Conservation (phyloP, 2,329 filamentous ascomycete species). For the Stemphylium beticola region DNA sequence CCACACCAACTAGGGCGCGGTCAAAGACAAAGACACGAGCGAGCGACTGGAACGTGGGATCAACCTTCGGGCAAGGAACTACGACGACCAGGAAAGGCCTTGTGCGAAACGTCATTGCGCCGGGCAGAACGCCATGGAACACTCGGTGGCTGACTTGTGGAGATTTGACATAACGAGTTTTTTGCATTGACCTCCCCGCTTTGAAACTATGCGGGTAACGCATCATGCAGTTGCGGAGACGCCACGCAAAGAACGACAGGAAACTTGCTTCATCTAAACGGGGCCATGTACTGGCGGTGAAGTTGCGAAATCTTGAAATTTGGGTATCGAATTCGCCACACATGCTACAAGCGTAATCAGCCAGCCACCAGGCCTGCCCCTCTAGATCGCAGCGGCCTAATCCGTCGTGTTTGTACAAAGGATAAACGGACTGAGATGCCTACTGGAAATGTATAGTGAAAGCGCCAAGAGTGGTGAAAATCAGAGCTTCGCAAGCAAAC, state of each 20-base stretch:
- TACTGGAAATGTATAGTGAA: constrained; percentile 1
- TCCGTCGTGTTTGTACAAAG: constrained; percentile 25
- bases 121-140: constrained; percentile 1
- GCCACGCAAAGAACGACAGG: constrained; percentile 6
- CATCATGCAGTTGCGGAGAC: constrained; percentile 10
- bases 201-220: constrained; percentile 23
- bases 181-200: constrained; percentile 9
- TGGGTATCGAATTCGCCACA: constrained; percentile 7
- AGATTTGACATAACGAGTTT: constrained; percentile 2
- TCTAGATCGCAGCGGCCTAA: constrained; percentile 3
- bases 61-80: not conserved
- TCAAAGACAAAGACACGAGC: not conserved
- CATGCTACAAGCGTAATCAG: constrained; percentile 8
- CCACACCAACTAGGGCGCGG: not conserved
- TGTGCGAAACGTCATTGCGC: not conserved
- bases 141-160: constrained; percentile 4
- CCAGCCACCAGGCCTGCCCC: constrained; percentile 3
- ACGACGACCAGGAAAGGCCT: not conserved
- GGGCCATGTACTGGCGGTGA: constrained; percentile 1
- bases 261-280: not conserved
- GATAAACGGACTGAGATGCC: constrained; percentile 10
- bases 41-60: not conserved
- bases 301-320: not conserved
- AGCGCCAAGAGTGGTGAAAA: constrained; percentile 5
- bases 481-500: not conserved